Conservation (phyloP, 805 yeast genomes). For the Spathaspora gorwiae region DNA sequence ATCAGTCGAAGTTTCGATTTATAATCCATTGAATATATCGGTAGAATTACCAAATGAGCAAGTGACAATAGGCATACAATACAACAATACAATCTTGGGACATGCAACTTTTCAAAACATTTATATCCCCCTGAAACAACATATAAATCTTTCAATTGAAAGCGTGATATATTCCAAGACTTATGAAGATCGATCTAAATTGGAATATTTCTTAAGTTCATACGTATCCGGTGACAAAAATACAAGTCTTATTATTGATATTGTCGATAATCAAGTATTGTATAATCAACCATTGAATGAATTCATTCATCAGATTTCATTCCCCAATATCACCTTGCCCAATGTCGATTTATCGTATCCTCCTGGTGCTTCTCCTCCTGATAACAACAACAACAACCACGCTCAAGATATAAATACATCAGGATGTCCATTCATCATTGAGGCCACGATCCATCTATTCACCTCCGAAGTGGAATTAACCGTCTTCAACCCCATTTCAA, state of each 20-base stretch:
- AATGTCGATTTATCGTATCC: conserved; percentile 19
- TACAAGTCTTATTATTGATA: conserved; percentile 15
- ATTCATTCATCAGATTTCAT: conserved; percentile 15
- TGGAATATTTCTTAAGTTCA: conserved; percentile 17
- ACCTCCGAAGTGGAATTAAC: conserved; percentile 51
- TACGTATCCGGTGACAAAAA: conserved; percentile 12
- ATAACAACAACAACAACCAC: conserved; percentile 1
- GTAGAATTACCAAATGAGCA: conserved; percentile 20
- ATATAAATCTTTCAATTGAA: conserved; percentile 4
- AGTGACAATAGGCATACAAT: conserved; percentile 22
- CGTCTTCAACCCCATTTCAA: conserved; percentile 50
- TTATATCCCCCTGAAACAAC: conserved; percentile 14
- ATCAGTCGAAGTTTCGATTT: conserved; percentile 23
- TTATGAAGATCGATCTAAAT: conserved; percentile 2
- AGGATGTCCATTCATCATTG: conserved; percentile 38
- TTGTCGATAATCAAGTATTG: conserved; percentile 22
- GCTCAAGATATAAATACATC: conserved; percentile 6
- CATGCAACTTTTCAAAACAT: conserved; percentile 18
- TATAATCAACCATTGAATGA: conserved; percentile 9
- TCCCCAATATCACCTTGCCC: conserved; percentile 19
- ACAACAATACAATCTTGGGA: conserved; percentile 34
- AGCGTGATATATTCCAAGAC: conserved; percentile 3
- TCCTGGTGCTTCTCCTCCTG: conserved; percentile 14
- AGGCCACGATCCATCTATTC: conserved; percentile 51
- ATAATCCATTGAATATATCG: conserved; percentile 28